These are phyloP conservation scores for Microbotryum scabiosae DNA, from an alignment of 1,284 basidiomycete species.

Conservation along the genomic window DNA sequence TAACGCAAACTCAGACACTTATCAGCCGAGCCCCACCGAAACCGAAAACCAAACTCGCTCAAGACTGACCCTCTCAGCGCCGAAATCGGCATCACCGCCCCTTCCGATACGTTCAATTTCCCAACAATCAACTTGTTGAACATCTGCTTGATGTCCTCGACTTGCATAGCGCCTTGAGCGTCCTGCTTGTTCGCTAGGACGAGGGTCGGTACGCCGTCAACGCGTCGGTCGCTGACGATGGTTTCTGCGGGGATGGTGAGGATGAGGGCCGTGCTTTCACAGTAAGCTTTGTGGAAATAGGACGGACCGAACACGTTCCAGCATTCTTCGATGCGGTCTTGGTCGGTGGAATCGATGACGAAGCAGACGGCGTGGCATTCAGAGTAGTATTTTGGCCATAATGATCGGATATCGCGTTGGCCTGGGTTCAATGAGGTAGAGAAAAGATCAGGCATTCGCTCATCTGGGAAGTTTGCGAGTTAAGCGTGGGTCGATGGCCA, in stretches of 20 bases:
- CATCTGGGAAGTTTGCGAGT: no score
- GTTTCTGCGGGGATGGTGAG: slow-evolving; percentile 49
- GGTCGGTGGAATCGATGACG: slow-evolving; percentile 80
- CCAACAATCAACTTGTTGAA: slow-evolving; percentile 35
- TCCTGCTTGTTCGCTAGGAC: slow-evolving; percentile 92
- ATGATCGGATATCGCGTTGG: slow-evolving; percentile 78
- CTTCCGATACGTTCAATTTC: slow-evolving; percentile 34
- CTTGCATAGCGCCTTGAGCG: slow-evolving; percentile 62
- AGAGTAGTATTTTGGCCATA: slow-evolving; percentile 88
- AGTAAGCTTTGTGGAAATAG: no score
- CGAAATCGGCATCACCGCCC: slow-evolving; percentile 69
- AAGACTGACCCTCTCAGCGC: slow-evolving; percentile 74
- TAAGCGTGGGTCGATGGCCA: no score
- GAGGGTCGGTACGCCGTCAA: slow-evolving; percentile 75
- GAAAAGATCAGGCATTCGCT: no score
- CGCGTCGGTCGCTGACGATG: slow-evolving; percentile 72
- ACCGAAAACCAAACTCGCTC: neutral
- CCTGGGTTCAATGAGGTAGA: slow-evolving; percentile 36
- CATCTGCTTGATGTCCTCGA: slow-evolving; percentile 60
- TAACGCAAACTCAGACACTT: no score
- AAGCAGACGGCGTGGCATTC: slow-evolving; percentile 90
- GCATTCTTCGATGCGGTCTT: slow-evolving; percentile 72
- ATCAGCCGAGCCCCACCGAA: neutral
- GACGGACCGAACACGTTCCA: slow-evolving; percentile 83
- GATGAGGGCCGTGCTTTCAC: no score